phyloP scores from a whole-genome alignment of 176 grass and related monocot genomes.

The Carex myosuroides region DNA sequence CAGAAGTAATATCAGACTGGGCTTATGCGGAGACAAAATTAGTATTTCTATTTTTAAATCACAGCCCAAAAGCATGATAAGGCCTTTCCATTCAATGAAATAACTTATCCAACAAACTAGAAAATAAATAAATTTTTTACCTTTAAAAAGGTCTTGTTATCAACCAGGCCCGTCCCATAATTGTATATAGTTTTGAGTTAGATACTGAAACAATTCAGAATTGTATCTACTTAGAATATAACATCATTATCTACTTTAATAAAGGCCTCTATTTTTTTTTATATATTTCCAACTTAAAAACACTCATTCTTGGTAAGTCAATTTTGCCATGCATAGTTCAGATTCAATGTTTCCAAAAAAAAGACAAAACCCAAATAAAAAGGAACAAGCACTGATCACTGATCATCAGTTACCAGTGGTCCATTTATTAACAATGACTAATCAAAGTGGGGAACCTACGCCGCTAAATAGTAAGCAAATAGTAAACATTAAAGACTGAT shows the following conservation, averaged over 20 bases:
- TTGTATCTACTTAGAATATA: neutral
- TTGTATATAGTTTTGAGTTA: neutral
- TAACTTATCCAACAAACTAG: neutral
- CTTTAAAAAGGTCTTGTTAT: neutral
- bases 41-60: neutral
- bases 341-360: neutral
- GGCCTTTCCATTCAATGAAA: neutral
- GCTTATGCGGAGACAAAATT: neutral
- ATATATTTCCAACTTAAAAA: neutral
- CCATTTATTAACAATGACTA: constrained; percentile 6
- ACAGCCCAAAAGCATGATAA: neutral
- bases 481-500: constrained; percentile 12
- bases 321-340: neutral
- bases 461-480: constrained; percentile 13
- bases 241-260: neutral
- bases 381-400: neutral
- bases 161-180: neutral
- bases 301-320: neutral
- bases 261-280: neutral
- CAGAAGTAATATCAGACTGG: neutral
- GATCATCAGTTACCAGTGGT: constrained; percentile 20
- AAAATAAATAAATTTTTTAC: neutral
- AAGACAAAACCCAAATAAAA: neutral
- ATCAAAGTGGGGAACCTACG: neutral
- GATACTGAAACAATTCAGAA: neutral